Evolutionary conservation across 2,329 filamentous ascomycete species (phyloP), one percentile per base, ranked within the genome.

Genomic region (Beauveria varroae): DNA sequence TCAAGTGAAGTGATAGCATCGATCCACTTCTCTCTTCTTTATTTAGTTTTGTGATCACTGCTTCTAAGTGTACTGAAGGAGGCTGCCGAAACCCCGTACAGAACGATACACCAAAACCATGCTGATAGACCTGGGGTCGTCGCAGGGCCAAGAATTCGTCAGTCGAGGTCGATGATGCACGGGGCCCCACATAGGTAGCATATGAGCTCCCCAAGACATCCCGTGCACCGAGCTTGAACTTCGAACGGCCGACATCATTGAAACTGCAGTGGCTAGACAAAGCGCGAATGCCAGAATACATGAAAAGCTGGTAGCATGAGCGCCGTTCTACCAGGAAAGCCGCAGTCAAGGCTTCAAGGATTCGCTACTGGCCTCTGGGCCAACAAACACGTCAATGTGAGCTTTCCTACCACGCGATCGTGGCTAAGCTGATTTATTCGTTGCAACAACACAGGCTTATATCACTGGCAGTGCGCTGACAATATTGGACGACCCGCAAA

Each of bases 381-480:
- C 68, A 81, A 81, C 66, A 81, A 83, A 70, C 86, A 89, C 67
- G 82, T 93, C 67, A 86, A 91, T 73, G 90, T 91, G 78, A 78
- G 85, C 65, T 50, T 56, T 63, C 41, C 22, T 53, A 54, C 50
- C 51, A 57, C 64, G 67, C 46, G 65, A 51, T 53, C 43, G 26
- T 41, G 14, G 40, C 37, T 37, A 9, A 16, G 58, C 61, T 66
- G 53, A 66, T 46, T 9, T 47, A 14, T 34, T 12, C 3, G 24
- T 26, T 26, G 28, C 30, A 50, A 56, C 44, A 63, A 58, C 54
- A 37, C 69, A 96, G 91, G 85, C 86, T 57, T 99, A 98, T 76
- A 89, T 97, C 66, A 95, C 90, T 63, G 93, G 93, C 69, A 90
- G 88, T 74, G 91, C 91, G 64, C 85, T 98, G 65, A 86, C 95